Percentiles rank a stretch among this genome's conserved stretches.
Evolutionary conservation across 768 basidiomycete genomes (phyloP).

Genomic region (Imleria badia): DNA sequence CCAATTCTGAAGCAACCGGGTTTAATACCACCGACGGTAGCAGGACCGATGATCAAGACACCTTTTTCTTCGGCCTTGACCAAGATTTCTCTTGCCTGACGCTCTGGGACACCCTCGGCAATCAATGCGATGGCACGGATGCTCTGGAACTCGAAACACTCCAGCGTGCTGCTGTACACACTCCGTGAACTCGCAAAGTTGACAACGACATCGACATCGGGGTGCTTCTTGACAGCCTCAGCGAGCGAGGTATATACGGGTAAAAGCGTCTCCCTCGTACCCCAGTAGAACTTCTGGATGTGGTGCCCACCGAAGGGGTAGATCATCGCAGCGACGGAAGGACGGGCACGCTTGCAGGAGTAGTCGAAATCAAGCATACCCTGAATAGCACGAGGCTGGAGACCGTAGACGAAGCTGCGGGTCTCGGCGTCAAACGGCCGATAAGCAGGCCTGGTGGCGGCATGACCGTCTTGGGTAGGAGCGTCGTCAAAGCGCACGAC

Average conservation of each 20-base stretch:
- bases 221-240: conserved; percentile 92
- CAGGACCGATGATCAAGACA: conserved; percentile 93
- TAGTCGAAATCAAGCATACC: conserved; percentile 99
- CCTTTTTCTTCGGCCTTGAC: conserved; percentile 82
- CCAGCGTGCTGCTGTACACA: conserved; percentile 93
- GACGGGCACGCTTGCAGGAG: conserved; percentile 88
- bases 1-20: conserved; percentile 99
- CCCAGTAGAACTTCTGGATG: conserved; percentile 99
- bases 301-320: conserved; percentile 99
- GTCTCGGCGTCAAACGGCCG: conserved; percentile 91
- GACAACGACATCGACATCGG: conserved; percentile 95
- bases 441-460: conserved; percentile 65
- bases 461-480: conserved; percentile 31
- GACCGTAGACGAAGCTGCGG: conserved; percentile 97
- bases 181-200: conserved; percentile 96
- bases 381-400: conserved; percentile 98
- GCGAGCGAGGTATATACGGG: conserved; percentile 93
- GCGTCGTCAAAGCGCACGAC: conserved; percentile 81
- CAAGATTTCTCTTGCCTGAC: conserved; percentile 95
- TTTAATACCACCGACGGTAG: conserved; percentile 99
- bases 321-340: conserved; percentile 98
- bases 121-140: conserved; percentile 78
- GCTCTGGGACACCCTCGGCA: conserved; percentile 98
- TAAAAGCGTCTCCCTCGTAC: conserved; percentile 96
- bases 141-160: conserved; percentile 63